Base-by-base conservation (phyloP, 192 early-diverging fungal genomes). In the Geranomyces michiganensis region DNA sequence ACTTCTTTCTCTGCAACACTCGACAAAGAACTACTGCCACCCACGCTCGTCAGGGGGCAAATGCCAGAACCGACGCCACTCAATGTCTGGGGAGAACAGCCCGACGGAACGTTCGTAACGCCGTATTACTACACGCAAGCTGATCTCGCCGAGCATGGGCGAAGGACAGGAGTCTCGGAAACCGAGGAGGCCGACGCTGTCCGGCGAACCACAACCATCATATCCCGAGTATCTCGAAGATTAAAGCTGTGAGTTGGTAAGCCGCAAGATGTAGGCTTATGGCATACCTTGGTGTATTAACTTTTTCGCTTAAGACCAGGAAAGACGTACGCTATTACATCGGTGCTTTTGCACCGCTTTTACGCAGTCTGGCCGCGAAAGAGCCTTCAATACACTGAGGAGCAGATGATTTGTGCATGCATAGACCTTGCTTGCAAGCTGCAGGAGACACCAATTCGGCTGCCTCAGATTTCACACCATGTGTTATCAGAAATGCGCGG, bases 381-480 rank as follows among this genome's bases (percentile, higher is more conserved):
- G 33, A 72, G 62, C 33, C 61, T 48, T 15, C 30, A 64, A 15
- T 72, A 72, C 36, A 64, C 70, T 14, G 70, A 72, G 21, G 70
- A 72, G 62, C 64, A 73, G 48, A 60, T 73, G 26, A 33, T 30
- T 13, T 17, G 64, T 14, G 72, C 72, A n/a, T 43, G 47, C 53
- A 44, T 73, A 12, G 65, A 73, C 32, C 56, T 73, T n/a, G 72
- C 72, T 10, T 73, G 72, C 48, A 73, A 73, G 47, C 51, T 73
- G 15, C 49, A 73, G 65, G 72, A 73, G 56, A 73, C 72, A 17
- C 47, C 65, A 10, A 59, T 67, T 10, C 62, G 72, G 29, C 29
- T 65, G 15, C 32, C 61, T 19, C 70, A 62, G 49, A 17, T 72
- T 10, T 26, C 70, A 26, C 45, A 48, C 8, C 59, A 64, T n/a